Evolutionary conservation across 192 early-diverging fungal species (phyloP).

Genomic region (Coemansia sp.): DNA sequence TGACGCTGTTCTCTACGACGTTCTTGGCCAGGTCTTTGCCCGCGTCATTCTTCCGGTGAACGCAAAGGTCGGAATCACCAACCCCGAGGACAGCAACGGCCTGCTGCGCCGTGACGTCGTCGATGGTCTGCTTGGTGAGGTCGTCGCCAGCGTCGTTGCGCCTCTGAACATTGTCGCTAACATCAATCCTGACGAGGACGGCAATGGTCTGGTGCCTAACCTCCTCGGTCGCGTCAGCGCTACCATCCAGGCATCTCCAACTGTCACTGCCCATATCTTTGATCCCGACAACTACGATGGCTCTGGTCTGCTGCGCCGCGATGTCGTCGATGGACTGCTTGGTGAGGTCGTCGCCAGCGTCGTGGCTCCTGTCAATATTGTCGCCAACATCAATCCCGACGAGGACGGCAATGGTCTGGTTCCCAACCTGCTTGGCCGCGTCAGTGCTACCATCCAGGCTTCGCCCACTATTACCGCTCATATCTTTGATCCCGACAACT

Average conservation of each 20-base stretch:
- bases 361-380: constrained; percentile 27
- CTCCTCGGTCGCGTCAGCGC: constrained; percentile 6
- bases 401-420: constrained; percentile 41
- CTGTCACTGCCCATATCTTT: constrained; percentile 11
- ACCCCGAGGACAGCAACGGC: constrained; percentile 15
- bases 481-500: constrained; percentile 18
- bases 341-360: constrained; percentile 27
- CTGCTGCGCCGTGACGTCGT: constrained; percentile 4
- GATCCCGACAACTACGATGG: constrained; percentile 9
- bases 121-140: constrained; percentile 5
- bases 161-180: constrained; percentile 3
- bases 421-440: constrained; percentile 34
- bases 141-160: constrained; percentile 7
- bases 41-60: constrained; percentile 27
- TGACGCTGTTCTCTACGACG: constrained; percentile 17
- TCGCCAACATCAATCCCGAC: constrained; percentile 31
- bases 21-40: constrained; percentile 26
- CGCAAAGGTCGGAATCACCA: constrained; percentile 23
- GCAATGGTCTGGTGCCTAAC: constrained; percentile 8
- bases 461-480: constrained; percentile 17
- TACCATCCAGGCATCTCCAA: constrained; percentile 17
- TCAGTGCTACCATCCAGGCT: constrained; percentile 26
- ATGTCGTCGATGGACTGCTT: constrained; percentile 22
- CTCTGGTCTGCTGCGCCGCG: constrained; percentile 16
- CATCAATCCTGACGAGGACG: constrained; percentile 13